These are phyloP conservation scores for Dinochytrium kinnereticum DNA, from an alignment of 371 early-diverging fungal genomes.

Conservation along the genomic window DNA sequence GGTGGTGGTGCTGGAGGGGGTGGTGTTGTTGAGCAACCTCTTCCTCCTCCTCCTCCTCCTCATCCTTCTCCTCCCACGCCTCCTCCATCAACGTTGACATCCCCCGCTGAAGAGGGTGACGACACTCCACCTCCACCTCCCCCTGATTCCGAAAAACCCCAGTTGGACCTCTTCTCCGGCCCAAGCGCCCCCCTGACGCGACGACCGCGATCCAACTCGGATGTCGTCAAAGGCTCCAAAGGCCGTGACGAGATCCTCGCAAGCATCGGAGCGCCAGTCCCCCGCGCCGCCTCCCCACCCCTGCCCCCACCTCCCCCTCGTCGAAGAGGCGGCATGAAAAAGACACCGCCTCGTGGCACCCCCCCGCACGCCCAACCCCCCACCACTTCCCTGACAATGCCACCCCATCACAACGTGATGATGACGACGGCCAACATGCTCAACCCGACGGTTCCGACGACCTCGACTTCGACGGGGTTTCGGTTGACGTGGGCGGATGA, in stretches of 20 bases:
- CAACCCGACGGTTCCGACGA: conserved; percentile 3
- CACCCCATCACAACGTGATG: background rate
- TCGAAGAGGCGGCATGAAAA: background rate
- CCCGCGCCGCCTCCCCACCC: background rate
- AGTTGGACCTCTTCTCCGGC: background rate
- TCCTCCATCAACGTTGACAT: too few species aligned
- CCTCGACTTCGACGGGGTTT: background rate
- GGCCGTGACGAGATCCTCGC: background rate
- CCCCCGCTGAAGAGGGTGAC: background rate
- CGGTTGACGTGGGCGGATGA: conserved; percentile 18
- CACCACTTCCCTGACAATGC: background rate
- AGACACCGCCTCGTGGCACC: background rate
- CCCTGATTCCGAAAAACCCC: conserved; percentile 1
- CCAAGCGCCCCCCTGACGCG: background rate
- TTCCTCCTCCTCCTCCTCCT: too few species aligned
- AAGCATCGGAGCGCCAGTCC: background rate
- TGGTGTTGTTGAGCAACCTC: too few species aligned
- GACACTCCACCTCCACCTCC: background rate
- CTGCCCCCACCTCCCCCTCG: background rate
- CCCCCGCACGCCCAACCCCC: background rate
- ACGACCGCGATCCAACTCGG: background rate
- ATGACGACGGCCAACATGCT: background rate
- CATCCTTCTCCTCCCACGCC: too few species aligned
- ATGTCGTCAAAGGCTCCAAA: background rate
- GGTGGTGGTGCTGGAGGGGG: too few species aligned